Evolutionary conservation across 345 rosid genomes (phyloP).

Genomic region (Linum lewisii): DNA sequence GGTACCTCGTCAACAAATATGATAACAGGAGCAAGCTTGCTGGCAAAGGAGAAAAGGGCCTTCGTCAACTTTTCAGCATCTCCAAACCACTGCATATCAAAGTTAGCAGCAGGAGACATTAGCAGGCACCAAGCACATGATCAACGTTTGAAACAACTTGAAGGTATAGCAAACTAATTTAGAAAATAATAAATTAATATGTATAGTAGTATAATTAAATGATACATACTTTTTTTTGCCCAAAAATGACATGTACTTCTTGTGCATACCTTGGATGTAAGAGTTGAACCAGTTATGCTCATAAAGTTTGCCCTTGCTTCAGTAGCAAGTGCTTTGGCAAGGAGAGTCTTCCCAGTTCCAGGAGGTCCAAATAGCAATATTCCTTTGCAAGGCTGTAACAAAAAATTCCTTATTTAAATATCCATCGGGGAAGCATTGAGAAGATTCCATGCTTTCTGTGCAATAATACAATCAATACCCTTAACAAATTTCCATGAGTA

Average conservation of each 20-base stretch:
- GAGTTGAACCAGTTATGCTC: conserved; percentile 93
- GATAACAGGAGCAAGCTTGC: conserved; percentile 85
- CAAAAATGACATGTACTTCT: not conserved
- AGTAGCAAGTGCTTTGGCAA: conserved; percentile 95
- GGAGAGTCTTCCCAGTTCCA: conserved; percentile 97
- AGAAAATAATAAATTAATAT: no score
- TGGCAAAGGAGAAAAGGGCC: conserved; percentile 91
- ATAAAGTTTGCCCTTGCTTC: conserved; percentile 97
- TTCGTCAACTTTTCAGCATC: conserved; percentile 98
- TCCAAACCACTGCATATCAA: conserved; percentile 82
- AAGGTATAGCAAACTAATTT: no score
- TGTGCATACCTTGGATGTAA: conserved; percentile 79
- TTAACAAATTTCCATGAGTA: conserved; percentile 78
- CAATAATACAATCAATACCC: conserved; percentile 36
- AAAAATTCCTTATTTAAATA: conserved; percentile 6
- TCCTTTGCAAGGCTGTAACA: conserved; percentile 91
- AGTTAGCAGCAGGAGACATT: conserved; percentile 2
- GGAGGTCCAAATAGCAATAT: conserved; percentile 98
- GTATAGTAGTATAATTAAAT: no score
- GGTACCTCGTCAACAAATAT: conserved; percentile 96
- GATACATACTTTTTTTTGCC: no score
- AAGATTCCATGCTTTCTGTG: not conserved
- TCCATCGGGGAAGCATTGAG: not conserved
- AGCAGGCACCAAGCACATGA: not conserved
- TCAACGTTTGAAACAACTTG: no score